A percentile compares a stretch with the other conserved stretches of the same genome.
Conservation (phyloP, 805 yeast species). For the Yamadazyma paraphyllophila region DNA sequence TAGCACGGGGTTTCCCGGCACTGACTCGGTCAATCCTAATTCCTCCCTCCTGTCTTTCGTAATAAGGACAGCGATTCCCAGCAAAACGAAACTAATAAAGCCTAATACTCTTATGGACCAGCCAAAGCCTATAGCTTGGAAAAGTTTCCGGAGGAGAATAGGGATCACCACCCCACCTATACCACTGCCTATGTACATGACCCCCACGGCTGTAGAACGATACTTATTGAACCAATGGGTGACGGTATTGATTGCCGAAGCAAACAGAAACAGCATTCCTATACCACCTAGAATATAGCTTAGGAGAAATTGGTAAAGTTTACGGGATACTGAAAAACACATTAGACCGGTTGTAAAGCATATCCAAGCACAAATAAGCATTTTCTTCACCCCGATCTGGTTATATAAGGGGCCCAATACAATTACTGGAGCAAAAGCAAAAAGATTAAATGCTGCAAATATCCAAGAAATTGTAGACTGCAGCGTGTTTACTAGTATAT, state of each 20-base stretch:
- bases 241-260: conserved; percentile 18
- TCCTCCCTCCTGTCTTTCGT: conserved; percentile 17
- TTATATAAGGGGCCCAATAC: conserved; percentile 23
- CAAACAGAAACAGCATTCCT: conserved; percentile 22
- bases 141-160: conserved; percentile 20
- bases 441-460: conserved; percentile 21
- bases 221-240: conserved; percentile 20
- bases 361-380: conserved; percentile 15
- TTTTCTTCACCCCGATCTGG: conserved; percentile 18
- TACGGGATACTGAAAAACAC: conserved; percentile 17
- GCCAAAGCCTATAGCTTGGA: conserved; percentile 24
- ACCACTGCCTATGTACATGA: conserved; percentile 27
- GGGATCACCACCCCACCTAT: conserved; percentile 27
- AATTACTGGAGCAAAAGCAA: conserved; percentile 21
- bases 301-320: conserved; percentile 22
- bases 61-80: conserved; percentile 12
- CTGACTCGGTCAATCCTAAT: conserved; percentile 1
- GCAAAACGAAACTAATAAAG: conserved; percentile 17
- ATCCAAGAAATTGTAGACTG: conserved; percentile 23
- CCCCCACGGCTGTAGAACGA: conserved; percentile 22
- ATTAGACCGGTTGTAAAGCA: conserved; percentile 19
- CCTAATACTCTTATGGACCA: conserved; percentile 25
- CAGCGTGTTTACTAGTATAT: conserved; percentile 13
- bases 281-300: conserved; percentile 19
- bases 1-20: conserved; percentile 2